A percentile compares a stretch with the other conserved stretches of the same genome.
Evolutionary conservation across 106 monocot species (phyloP).

Genomic region (Apostasia ramifera): DNA sequence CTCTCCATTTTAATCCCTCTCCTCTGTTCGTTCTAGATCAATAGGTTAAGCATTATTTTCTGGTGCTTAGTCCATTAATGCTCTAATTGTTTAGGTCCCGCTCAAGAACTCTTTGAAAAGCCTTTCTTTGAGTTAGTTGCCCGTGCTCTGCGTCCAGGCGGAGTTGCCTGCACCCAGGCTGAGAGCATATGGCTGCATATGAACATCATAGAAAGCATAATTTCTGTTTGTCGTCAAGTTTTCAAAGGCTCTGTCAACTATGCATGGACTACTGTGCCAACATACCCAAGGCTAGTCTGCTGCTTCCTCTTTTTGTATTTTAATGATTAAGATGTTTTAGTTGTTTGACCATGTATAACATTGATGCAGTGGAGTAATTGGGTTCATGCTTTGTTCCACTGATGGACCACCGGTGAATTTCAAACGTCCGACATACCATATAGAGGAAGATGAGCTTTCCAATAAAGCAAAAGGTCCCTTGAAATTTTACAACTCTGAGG

Average conservation of each 20-base stretch:
- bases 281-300: conserved; percentile 65
- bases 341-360: background rate
- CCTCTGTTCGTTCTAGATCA: no score
- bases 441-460: conserved; percentile 44
- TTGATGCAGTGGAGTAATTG: conserved; percentile 75
- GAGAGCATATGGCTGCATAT: conserved; percentile 99
- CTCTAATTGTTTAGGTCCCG: conserved; percentile 41
- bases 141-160: conserved; percentile 74
- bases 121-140: conserved; percentile 90
- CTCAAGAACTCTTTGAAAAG: conserved; percentile 91
- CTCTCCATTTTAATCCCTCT: no score
- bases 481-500: conserved; percentile 90
- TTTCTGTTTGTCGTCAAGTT: conserved; percentile 61
- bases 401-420: conserved; percentile 80
- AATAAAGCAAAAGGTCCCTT: conserved; percentile 50
- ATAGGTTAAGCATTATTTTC: no score
- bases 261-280: conserved; percentile 95
- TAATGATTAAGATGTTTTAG: background rate
- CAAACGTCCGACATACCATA: conserved; percentile 47
- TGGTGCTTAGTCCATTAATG: no score
- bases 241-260: conserved; percentile 94
- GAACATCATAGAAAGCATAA: conserved; percentile 87
- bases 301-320: no score
- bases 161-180: conserved; percentile 91
- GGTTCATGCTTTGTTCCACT: conserved; percentile 98